Percentiles rank a stretch among this genome's conserved stretches.
Evolutionary conservation across 768 basidiomycete genomes (phyloP).

Genomic region (Asterophora lycoperdoides): DNA sequence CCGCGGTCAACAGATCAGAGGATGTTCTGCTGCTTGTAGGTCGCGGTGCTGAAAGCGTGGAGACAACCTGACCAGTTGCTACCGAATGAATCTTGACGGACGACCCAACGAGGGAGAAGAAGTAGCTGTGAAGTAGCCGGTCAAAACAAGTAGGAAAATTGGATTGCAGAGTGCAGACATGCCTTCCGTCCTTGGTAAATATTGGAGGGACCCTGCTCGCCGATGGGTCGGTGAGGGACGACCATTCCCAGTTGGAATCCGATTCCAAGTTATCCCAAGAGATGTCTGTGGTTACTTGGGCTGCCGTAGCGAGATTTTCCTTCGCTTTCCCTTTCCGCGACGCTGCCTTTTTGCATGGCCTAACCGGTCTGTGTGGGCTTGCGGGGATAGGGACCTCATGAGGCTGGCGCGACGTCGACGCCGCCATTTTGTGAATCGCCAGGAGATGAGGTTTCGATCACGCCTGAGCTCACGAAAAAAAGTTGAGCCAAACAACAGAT

Average conservation of each 20-base stretch:
- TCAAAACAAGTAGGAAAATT: neutral
- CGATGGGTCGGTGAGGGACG: constrained; percentile 63
- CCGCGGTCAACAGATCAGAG: constrained; percentile 62
- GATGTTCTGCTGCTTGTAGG: constrained; percentile 30
- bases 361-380: constrained; percentile 20
- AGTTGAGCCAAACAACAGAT: constrained; percentile 30
- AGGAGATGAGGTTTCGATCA: constrained; percentile 7
- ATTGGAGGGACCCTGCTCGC: constrained; percentile 64
- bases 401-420: constrained; percentile 38
- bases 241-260: constrained; percentile 57
- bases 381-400: constrained; percentile 31
- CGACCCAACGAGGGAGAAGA: constrained; percentile 81
- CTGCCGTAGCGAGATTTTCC: constrained; percentile 24
- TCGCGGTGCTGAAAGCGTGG: constrained; percentile 64
- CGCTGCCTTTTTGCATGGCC: constrained; percentile 18
- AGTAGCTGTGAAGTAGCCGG: constrained; percentile 53
- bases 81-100: constrained; percentile 85
- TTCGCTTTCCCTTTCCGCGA: constrained; percentile 50
- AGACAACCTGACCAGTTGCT: constrained; percentile 71
- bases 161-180: constrained; percentile 7
- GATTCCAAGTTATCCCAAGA: constrained; percentile 25
- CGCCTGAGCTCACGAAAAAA: constrained; percentile 24
- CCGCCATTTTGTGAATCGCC: constrained; percentile 31
- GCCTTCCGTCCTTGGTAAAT: constrained; percentile 90
- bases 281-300: constrained; percentile 9